Evolutionary conservation across 352 stramenopile genomes (phyloP).

Genomic region (Pythium pyrilobum): DNA sequence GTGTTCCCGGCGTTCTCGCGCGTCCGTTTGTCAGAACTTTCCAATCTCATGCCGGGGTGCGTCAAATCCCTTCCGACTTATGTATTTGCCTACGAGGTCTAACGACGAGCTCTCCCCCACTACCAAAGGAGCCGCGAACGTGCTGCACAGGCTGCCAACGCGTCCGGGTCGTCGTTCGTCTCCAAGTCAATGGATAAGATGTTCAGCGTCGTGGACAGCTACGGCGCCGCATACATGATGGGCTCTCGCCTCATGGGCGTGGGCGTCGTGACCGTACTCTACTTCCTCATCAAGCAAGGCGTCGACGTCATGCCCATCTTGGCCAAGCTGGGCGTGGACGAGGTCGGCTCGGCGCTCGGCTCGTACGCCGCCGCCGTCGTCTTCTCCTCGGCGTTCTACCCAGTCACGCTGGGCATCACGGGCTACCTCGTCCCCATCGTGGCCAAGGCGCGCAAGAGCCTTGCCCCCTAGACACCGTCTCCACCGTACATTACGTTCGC

Average conservation of each 20-base stretch:
- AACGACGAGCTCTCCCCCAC: neutral
- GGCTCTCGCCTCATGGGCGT: constrained; percentile 77
- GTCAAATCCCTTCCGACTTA: neutral
- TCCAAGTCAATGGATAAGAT: constrained; percentile 61
- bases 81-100: neutral
- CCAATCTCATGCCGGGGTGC: constrained; percentile 52
- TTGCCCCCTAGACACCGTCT: constrained; percentile 30
- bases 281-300: constrained; percentile 75
- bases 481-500: no score
- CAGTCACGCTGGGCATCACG: constrained; percentile 67
- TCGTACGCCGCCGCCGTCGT: constrained; percentile 77
- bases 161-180: constrained; percentile 29
- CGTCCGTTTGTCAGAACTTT: constrained; percentile 66
- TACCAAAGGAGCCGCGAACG: neutral
- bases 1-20: constrained; percentile 66
- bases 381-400: constrained; percentile 74
- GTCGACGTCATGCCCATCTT: constrained; percentile 79
- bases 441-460: constrained; percentile 44
- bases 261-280: constrained; percentile 62
- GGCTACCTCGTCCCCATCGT: constrained; percentile 72
- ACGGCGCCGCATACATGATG: constrained; percentile 88
- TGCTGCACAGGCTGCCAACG: neutral
- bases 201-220: constrained; percentile 78
- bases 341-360: constrained; percentile 62
- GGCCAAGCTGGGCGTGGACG: constrained; percentile 59